Percentiles rank a stretch among this genome's conserved stretches.
phyloP scores from a whole-genome alignment of 176 grass and related monocot species.

The Oryza punctata region DNA sequence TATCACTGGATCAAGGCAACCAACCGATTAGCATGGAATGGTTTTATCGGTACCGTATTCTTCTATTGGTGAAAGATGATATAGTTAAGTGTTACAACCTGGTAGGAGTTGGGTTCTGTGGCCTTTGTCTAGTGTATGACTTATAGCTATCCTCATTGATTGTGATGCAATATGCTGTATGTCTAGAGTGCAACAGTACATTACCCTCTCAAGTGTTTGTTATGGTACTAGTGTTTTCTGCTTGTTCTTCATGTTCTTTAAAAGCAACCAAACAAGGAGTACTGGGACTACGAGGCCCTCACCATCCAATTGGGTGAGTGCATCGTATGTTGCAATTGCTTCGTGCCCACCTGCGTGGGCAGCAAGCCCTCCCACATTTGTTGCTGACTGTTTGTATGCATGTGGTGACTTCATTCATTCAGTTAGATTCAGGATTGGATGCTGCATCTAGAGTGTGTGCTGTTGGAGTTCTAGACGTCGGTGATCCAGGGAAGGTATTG shows the following conservation, averaged over 20 bases:
- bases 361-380: neutral
- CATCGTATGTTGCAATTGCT: neutral
- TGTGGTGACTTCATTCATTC: neutral
- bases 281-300: constrained; percentile 85
- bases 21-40: neutral
- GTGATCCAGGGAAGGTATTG: neutral
- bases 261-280: constrained; percentile 55
- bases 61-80: constrained; percentile 1
- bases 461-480: neutral
- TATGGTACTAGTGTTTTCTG: neutral
- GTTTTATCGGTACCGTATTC: neutral
- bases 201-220: neutral
- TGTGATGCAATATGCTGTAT: neutral
- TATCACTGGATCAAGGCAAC: neutral
- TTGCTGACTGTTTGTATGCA: neutral
- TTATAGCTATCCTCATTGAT: neutral
- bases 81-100: neutral
- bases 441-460: neutral
- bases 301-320: constrained; percentile 70
- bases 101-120: constrained; percentile 6
- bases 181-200: no score
- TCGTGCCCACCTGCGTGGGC: neutral
- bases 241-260: neutral
- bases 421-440: neutral
- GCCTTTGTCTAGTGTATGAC: neutral